Evolutionary conservation across 441 rosid species (phyloP).

Genomic region (Erodium trifolium): DNA sequence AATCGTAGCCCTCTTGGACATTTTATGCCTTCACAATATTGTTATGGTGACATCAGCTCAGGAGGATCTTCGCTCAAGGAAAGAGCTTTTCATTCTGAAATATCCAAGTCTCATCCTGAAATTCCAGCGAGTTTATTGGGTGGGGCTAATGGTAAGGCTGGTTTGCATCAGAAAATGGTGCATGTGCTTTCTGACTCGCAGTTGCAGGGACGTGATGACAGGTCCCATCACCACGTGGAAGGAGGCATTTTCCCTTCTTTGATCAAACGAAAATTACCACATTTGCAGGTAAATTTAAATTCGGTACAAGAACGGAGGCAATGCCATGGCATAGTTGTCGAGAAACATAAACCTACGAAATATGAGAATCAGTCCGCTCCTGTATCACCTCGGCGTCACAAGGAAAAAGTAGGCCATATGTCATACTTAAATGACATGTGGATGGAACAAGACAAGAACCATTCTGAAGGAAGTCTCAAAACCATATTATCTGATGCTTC

Average conservation of each 20-base stretch:
- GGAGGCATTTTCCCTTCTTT: slow-evolving; percentile 24
- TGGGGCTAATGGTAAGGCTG: slow-evolving; percentile 1
- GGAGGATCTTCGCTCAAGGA: slow-evolving; percentile 33
- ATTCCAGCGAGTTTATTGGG: neutral
- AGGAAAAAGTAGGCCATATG: slow-evolving; percentile 20
- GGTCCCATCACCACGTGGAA: slow-evolving; percentile 27
- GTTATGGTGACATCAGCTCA: slow-evolving; percentile 28
- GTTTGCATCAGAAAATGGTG: slow-evolving; percentile 10
- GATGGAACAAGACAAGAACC: slow-evolving; percentile 26
- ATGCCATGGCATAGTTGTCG: slow-evolving; percentile 30
- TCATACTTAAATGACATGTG: slow-evolving; percentile 22
- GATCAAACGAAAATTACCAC: slow-evolving; percentile 33
- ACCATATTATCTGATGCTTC: slow-evolving; percentile 11
- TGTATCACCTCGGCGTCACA: slow-evolving; percentile 14
- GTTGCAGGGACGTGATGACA: slow-evolving; percentile 40
- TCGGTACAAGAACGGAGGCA: slow-evolving; percentile 26
- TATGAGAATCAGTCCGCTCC: slow-evolving; percentile 24
- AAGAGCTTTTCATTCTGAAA: slow-evolving; percentile 19
- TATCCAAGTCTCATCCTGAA: neutral
- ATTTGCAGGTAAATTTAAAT: slow-evolving; percentile 29
- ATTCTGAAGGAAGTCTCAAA: slow-evolving; percentile 22
- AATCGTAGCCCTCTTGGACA: slow-evolving; percentile 42
- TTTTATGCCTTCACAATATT: slow-evolving; percentile 19
- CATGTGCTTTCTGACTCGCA: slow-evolving; percentile 45
- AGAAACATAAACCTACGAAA: slow-evolving; percentile 18